A percentile compares a stretch with the other conserved stretches of the same genome.
phyloP scores from a whole-genome alignment of 2,329 filamentous ascomycete genomes.

The Aspergillus tamarii region DNA sequence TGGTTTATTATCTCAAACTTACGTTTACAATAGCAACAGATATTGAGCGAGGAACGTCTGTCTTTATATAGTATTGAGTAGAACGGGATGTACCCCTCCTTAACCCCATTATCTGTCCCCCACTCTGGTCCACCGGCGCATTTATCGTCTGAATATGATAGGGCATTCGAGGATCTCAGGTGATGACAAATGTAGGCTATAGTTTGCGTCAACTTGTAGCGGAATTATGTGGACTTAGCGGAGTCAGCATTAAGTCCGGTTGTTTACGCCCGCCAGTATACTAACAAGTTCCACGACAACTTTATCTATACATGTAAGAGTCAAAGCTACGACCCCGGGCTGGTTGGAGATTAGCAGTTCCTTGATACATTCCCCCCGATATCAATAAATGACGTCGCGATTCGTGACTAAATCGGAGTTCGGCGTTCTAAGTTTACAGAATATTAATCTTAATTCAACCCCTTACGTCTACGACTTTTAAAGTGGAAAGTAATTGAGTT shows the following conservation, averaged over 20 bases:
- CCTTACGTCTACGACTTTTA: background rate
- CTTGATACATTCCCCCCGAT: background rate
- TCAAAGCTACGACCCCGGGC: background rate
- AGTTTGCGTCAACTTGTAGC: conserved; percentile 6
- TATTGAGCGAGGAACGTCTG: background rate
- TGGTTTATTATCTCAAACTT: background rate
- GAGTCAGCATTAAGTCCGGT: background rate
- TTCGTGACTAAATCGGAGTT: background rate
- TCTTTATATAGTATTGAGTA: conserved; percentile 1
- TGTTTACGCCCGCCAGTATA: background rate
- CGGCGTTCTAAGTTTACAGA: background rate
- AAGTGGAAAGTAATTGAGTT: background rate
- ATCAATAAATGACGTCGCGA: background rate
- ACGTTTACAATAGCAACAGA: background rate
- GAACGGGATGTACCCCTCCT: conserved; percentile 3
- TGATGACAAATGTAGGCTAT: conserved; percentile 15
- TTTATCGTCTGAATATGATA: conserved; percentile 13
- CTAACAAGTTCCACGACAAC: background rate
- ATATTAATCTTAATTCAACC: background rate
- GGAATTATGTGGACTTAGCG: conserved; percentile 1
- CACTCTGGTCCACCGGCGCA: conserved; percentile 8
- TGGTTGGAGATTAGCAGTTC: background rate
- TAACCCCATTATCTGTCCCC: conserved; percentile 12
- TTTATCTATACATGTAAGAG: background rate
- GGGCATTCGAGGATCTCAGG: background rate